Evolutionary conservation across 2,329 filamentous ascomycete genomes (phyloP), one percentile per base, ranked within the genome.

Genomic region (Microdochium bolleyi): DNA sequence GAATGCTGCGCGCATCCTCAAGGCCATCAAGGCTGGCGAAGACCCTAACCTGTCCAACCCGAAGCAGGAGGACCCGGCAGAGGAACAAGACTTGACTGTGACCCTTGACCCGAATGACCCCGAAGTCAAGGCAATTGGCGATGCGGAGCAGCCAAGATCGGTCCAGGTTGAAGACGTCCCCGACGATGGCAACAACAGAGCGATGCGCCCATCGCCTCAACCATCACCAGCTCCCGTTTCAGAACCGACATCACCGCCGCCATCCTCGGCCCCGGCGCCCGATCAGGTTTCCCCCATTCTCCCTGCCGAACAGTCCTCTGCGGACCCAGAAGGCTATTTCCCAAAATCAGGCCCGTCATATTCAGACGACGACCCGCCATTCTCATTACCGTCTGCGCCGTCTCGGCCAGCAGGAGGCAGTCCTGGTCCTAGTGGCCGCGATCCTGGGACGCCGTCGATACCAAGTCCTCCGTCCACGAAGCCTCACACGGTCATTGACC

Each of bases 21-120:
- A 89, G 70, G 94, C 94, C 11, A 80, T 96, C 62, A 94, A 92
- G 64, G 88, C 92, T 41, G 91, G 91, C 52, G 86, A 89, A 58
- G 92, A 99, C 64, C 94, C 94, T 2, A 99, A 99, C 69, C 83
- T 87, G 52, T 88, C 89, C 8, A 97, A 97, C 63, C 92, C 92
- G 0, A 82, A 82, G 53, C 77, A 73, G 3, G 76, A 84, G 51
- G 75, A 81, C 52, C 68, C 73, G 9, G 70, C 73, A 30, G 62
- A 70, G 21, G 74, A 78, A 46, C 73, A 73, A 21, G 64, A 68
- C 22, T 65, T 68, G 44, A 64, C 72, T 16, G 72, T 74, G 46
- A 63, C 70, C 2, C 69, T 87, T n/a, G 82, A 85, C 60, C 78
- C 80, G 1, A 76, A 78, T 52, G 85, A 89, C 56, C 79, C 83